Conservation (phyloP, 495 filamentous ascomycete species). For the Daldinia grandis region DNA sequence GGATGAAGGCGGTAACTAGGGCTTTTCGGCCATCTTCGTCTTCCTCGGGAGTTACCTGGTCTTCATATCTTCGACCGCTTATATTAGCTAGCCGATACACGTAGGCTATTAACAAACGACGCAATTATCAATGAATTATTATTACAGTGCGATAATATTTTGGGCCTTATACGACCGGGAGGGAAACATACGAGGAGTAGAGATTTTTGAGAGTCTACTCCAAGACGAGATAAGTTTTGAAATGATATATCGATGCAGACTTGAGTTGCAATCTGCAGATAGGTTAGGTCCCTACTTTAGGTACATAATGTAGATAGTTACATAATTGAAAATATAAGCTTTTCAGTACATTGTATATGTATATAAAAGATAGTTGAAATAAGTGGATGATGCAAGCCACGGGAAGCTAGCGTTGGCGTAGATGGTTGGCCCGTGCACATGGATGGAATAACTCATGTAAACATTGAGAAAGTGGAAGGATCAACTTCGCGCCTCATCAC, state of each 20-base stretch:
- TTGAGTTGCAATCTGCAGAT: background rate
- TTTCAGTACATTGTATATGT: background rate
- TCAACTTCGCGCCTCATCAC: conserved; percentile 46
- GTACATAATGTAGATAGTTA: background rate
- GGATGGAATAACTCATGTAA: conserved; percentile 45
- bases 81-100: conserved; percentile 45
- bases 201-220: background rate
- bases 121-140: conserved; percentile 6
- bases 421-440: conserved; percentile 36
- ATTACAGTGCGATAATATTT: background rate
- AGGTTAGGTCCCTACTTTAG: background rate
- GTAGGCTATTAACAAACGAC: conserved; percentile 23
- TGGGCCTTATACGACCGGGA: background rate
- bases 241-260: background rate
- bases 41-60: conserved; percentile 24
- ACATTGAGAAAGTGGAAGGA: conserved; percentile 43
- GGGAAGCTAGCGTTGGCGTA: conserved; percentile 15
- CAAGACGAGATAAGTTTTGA: background rate
- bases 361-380: background rate
- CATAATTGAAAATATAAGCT: background rate
- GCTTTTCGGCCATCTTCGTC: conserved; percentile 15
- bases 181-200: background rate
- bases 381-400: conserved; percentile 1
- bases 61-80: conserved; percentile 34
- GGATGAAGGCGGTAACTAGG: conserved; percentile 24